A percentile compares a stretch with the other conserved stretches of the same genome.
phyloP scores from a whole-genome alignment of 805 yeast genomes.

The Sugiyamaella chiloensis region DNA sequence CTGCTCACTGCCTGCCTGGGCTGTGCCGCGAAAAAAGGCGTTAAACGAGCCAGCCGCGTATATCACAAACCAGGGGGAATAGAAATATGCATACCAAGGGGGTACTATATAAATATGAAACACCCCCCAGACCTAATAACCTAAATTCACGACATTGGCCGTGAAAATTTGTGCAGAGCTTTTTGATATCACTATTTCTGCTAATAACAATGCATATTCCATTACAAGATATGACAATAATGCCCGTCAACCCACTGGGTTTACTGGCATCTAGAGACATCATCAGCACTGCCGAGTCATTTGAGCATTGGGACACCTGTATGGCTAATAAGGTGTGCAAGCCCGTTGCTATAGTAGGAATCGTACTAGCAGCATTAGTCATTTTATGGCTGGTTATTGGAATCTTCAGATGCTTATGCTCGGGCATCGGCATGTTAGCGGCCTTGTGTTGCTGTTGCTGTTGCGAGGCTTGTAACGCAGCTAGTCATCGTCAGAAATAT shows the following conservation, averaged over 20 bases:
- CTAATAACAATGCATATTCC: not conserved
- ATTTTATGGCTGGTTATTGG: slow-evolving; percentile 54
- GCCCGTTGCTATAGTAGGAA: slow-evolving; percentile 71
- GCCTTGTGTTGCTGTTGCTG: slow-evolving; percentile 55
- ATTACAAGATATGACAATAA: not conserved
- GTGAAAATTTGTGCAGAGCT: no score
- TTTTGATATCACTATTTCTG: no score
- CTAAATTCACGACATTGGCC: no score
- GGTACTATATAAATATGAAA: no score
- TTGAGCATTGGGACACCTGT: slow-evolving; percentile 71
- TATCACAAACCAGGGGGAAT: no score
- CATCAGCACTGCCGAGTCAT: slow-evolving; percentile 33
- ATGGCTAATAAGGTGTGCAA: slow-evolving; percentile 76
- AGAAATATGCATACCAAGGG: no score
- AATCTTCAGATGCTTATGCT: slow-evolving; percentile 53
- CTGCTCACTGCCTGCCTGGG: no score
- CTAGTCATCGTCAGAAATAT: not conserved
- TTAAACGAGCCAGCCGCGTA: no score
- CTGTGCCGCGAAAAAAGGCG: no score
- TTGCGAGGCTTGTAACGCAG: slow-evolving; percentile 14
- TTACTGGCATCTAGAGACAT: slow-evolving; percentile 10
- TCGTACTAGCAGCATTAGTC: slow-evolving; percentile 54
- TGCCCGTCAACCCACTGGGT: not conserved
- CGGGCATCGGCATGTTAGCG: slow-evolving; percentile 52
- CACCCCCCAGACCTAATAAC: no score